These are phyloP conservation scores for Epichloe uncinata DNA, from an alignment of 2,329 filamentous ascomycete species.

Conservation along the genomic window DNA sequence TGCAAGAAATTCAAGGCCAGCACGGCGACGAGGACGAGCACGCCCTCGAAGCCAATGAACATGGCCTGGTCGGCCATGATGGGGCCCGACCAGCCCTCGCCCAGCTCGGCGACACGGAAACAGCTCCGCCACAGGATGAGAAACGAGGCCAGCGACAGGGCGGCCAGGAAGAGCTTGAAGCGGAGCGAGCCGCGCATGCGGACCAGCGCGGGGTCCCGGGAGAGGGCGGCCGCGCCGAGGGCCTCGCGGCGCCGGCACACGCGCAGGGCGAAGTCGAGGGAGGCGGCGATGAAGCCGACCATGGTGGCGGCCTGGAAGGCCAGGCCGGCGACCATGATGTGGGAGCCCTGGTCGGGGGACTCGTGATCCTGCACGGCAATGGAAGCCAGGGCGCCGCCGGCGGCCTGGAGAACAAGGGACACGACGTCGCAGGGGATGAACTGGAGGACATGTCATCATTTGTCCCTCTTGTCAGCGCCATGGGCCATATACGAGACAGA, in stretches of 20 bases:
- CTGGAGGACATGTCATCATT: too few relatives aligned
- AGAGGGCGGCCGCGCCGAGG: too few relatives aligned
- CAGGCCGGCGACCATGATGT: constrained; percentile 54
- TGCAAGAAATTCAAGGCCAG: too few relatives aligned
- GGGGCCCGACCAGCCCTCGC: constrained; percentile 46
- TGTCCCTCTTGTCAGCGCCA: too few relatives aligned
- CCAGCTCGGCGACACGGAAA: constrained; percentile 54
- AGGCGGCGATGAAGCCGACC: constrained; percentile 37
- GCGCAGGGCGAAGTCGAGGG: constrained; percentile 35
- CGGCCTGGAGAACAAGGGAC: too few relatives aligned
- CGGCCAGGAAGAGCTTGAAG: constrained; percentile 42
- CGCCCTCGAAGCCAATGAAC: constrained; percentile 46
- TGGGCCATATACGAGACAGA: background rate
- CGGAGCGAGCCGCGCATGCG: constrained; percentile 25
- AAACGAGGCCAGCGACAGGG: constrained; percentile 43
- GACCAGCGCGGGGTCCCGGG: constrained; percentile 23
- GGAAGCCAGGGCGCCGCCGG: constrained; percentile 44
- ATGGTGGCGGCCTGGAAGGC: constrained; percentile 47
- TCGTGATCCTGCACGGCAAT: constrained; percentile 24
- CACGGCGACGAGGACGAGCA: constrained; percentile 35
- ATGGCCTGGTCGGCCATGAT: constrained; percentile 41
- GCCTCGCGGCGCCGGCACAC: constrained; percentile 14
- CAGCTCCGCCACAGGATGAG: constrained; percentile 51
- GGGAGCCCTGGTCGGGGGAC: constrained; percentile 28
- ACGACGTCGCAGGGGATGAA: too few relatives aligned